Conservation (phyloP, 1,139 yeast species). For the Saccharomycopsis hybrid region DNA sequence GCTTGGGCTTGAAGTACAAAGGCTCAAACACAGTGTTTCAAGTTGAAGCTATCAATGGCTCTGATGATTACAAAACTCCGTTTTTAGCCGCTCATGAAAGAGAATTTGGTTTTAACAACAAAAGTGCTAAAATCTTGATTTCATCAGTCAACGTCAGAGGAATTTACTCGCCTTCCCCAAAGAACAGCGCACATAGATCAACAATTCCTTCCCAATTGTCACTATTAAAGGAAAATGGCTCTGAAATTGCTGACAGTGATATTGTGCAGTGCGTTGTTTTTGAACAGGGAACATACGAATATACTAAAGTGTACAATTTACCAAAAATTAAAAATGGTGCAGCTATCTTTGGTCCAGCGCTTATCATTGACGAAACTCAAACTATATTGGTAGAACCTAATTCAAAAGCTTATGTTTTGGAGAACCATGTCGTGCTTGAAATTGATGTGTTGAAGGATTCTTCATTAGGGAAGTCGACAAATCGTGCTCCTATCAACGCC, state of each 20-base stretch:
- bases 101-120: slow-evolving; percentile 57
- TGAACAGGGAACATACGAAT: slow-evolving; percentile 41
- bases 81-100: slow-evolving; percentile 48
- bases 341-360: slow-evolving; percentile 65
- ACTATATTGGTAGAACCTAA: slow-evolving; percentile 74
- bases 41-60: slow-evolving; percentile 22
- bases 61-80: slow-evolving; percentile 21
- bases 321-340: slow-evolving; percentile 47
- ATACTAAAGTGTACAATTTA: slow-evolving; percentile 45
- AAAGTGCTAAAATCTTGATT: not conserved
- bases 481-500: slow-evolving; percentile 23
- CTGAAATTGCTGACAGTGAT: slow-evolving; percentile 3
- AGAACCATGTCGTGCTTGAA: slow-evolving; percentile 44
- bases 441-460: slow-evolving; percentile 29
- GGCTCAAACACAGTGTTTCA: slow-evolving; percentile 67
- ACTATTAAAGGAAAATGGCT: slow-evolving; percentile 13
- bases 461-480: too few species aligned
- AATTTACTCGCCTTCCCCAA: slow-evolving; percentile 28
- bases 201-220: slow-evolving; percentile 46
- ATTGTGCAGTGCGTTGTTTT: slow-evolving; percentile 36
- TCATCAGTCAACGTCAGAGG: slow-evolving; percentile 39
- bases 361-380: slow-evolving; percentile 79
- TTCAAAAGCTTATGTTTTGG: slow-evolving; percentile 55
- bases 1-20: slow-evolving; percentile 69
- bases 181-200: too few species aligned